Evolutionary conservation across 257 asterid species (phyloP).

Genomic region (Anisodus acutangulus): DNA sequence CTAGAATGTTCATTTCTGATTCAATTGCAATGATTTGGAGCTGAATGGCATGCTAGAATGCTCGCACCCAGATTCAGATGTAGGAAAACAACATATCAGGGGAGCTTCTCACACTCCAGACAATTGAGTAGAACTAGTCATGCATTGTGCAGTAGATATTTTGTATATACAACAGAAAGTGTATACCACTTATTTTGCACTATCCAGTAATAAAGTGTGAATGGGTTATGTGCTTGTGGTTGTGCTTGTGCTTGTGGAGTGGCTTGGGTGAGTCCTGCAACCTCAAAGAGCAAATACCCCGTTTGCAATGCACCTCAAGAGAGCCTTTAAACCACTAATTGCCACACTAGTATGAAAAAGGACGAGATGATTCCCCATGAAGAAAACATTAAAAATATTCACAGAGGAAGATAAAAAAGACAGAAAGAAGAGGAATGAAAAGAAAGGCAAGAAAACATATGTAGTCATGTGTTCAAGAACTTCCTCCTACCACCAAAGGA

Average conservation of each 20-base stretch:
- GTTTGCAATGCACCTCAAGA: background rate
- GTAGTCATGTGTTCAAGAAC: background rate
- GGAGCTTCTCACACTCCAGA: slow-evolving; percentile 22
- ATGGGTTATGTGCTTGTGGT: background rate
- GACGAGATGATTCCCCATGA: background rate
- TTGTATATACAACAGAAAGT: background rate
- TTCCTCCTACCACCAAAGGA: slow-evolving; percentile 6
- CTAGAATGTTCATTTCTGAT: background rate
- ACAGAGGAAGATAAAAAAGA: background rate
- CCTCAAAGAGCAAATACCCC: background rate
- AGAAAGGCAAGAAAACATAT: background rate
- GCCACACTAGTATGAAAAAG: background rate
- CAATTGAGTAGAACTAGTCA: background rate
- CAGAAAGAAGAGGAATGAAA: background rate
- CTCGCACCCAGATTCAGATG: background rate
- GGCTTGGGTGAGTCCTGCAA: background rate
- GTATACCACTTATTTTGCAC: background rate
- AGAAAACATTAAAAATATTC: background rate
- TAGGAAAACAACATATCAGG: background rate
- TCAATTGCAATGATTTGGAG: background rate
- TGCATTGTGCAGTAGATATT: background rate
- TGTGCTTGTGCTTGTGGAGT: background rate
- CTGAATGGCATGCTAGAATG: background rate
- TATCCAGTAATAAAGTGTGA: background rate
- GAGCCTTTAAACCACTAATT: background rate